These are phyloP conservation scores for Talaromyces nanjingensis DNA, from an alignment of 495 filamentous ascomycete species.

Conservation along the genomic window DNA sequence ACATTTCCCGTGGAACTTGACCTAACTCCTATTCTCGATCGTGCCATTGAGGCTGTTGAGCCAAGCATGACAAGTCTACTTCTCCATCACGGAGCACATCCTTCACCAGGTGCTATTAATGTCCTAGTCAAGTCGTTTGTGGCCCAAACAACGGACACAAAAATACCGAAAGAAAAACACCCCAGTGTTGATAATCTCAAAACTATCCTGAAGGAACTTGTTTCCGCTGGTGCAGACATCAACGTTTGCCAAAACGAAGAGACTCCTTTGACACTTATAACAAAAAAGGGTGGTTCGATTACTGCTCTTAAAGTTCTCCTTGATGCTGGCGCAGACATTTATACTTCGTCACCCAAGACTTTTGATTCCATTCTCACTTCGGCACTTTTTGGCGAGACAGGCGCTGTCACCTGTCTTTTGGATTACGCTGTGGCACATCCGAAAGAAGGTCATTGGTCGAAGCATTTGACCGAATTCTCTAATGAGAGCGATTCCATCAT, in stretches of 20 bases:
- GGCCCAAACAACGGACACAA: neutral
- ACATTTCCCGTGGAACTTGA: neutral
- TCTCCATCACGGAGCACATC: neutral
- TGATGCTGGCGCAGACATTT: neutral
- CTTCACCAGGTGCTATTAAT: neutral
- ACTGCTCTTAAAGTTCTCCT: neutral
- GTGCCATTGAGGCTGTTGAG: neutral
- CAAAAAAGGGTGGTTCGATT: neutral
- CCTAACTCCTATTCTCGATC: neutral
- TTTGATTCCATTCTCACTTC: neutral
- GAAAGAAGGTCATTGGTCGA: neutral
- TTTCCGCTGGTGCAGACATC: neutral
- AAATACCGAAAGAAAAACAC: neutral
- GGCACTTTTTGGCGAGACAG: neutral
- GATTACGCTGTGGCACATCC: neutral
- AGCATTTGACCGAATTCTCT: neutral
- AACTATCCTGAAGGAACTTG: neutral
- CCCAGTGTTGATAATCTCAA: neutral
- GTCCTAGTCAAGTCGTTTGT: neutral
- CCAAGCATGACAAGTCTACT: neutral
- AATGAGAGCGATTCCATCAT: neutral
- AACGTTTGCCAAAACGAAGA: neutral
- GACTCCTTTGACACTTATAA: neutral
- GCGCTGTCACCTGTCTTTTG: neutral
- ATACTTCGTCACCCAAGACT: neutral